Conservation (phyloP, 2,329 filamentous ascomycete species). For the Trichoderma pleuroti region DNA sequence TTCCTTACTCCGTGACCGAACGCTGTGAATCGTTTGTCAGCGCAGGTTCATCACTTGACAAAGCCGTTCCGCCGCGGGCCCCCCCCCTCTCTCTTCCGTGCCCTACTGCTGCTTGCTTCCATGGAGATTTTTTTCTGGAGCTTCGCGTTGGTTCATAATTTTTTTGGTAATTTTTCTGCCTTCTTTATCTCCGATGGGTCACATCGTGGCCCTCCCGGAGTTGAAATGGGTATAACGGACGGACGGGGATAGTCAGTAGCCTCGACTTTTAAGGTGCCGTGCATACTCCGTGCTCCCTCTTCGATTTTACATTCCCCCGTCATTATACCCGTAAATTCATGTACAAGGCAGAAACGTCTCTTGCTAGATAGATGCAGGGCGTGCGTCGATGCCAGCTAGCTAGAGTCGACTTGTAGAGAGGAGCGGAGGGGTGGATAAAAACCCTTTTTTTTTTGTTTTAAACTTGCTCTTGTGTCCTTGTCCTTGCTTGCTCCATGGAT, state of each 20-base stretch:
- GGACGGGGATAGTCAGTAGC: not conserved
- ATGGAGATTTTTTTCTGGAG: not conserved
- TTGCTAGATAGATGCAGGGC: not conserved
- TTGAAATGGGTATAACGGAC: not conserved
- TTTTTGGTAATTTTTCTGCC: not conserved
- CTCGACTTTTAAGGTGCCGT: not conserved
- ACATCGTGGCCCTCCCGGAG: not conserved
- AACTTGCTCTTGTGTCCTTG: not conserved
- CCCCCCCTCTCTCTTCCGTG: not conserved
- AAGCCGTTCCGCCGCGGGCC: not conserved
- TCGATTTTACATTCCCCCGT: not conserved
- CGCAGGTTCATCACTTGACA: not conserved
- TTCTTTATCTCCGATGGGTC: constrained; percentile 10
- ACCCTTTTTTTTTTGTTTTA: not conserved
- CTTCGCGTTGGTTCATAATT: not conserved
- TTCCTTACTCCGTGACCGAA: not conserved
- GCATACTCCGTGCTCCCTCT: not conserved
- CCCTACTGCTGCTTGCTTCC: not conserved
- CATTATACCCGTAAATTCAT: not conserved
- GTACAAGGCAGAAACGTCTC: not conserved
- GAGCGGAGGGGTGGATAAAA: not conserved
- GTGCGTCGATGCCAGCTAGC: not conserved
- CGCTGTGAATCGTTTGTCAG: not conserved
- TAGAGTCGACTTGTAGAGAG: not conserved
- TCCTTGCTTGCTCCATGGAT: not conserved